Evolutionary conservation across 441 rosid genomes (phyloP), one percentile per base, ranked within the genome.

Genomic region (Erysimum pusillum): DNA sequence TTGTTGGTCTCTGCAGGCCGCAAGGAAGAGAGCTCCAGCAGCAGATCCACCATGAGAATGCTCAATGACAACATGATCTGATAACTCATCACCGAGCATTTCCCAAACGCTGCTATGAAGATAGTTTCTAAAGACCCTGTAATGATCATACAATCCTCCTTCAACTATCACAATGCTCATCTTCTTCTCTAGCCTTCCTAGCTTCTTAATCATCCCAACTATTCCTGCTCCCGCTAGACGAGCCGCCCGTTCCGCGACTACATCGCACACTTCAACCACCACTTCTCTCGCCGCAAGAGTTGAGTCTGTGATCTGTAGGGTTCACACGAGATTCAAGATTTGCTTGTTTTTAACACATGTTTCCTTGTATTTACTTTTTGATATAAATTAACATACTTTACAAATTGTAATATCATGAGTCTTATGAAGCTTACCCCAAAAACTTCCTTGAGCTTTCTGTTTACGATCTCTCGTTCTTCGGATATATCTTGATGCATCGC

Each of bases 401-500:
- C 36, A 34, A 31, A 4, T 39, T 61, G 2, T 39, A 39, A 12
- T 10, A 10, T n/a, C n/a, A n/a, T n/a, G 39, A 35, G 11, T 48
- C 71, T 13, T 64, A 15, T 13, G 78, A 66, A 63, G 9, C 61
- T 34, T 75, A 83, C 92, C 83, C 85, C 87, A 7, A 91, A 88
- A 60, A 86, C 76, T 62, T 86, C 86, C 52, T 80, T 72, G 7
- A 91, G 86, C 75, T 87, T 91, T 66, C 79, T 80, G 13, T 72
- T 75, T 8, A 91, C 86, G 17, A 83, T 80, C 49, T 83, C 84
- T 4, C 76, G 87, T 36, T 84, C 87, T 46, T 87, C 88, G 5
- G 90, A 85, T 60, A 89, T 78, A 80, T 89, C 94, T 79, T 91
- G 97, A 81, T 89, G 94, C 94, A 91, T 91, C 0, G 88, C 87